Evolutionary conservation across 495 filamentous ascomycete genomes (phyloP), one percentile per base, ranked within the genome.

Genomic region (Echria macrotheca): DNA sequence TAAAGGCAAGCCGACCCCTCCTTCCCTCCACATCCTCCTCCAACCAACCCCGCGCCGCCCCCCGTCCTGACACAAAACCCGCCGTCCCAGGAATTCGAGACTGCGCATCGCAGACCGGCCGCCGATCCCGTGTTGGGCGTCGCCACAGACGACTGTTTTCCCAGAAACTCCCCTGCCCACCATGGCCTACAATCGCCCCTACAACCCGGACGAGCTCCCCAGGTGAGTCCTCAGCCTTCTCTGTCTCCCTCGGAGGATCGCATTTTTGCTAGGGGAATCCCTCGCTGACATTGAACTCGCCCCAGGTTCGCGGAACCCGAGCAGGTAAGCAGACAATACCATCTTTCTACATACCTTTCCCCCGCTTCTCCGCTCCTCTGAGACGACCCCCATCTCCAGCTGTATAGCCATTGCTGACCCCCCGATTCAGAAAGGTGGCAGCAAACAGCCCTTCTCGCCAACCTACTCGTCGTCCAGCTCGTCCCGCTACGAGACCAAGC

Each of bases 191-290:
- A 95, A 94, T 65, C 81, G 83, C 59, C 77, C 80, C 33, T 89
- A 86, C 70, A 96, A 98, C 61, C 91, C 91, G n/a, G 94, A 98
- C 72, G 88, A 89, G 68, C 81, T 98, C 50, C 93, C 93, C 66
- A 89, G 89, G 85, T 95, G 74, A 81, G 89, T 82, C 17, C 14
- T 32, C 21, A 22, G 15, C 28, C 28, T 41, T 10, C 6, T 33
- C 18, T 12, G 5, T 22, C 17, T 24, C 28, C 17, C 1, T 9
- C 12, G 29, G 14, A 31, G 19, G 18, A 14, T 22, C 38, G 38
- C 28, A 31, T 31, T 31, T 12, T 12, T 37, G 33, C 15, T 14
- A 39, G 9, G n/a, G n/a, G 3, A 11, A 17, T 57, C 40, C 47
- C 42, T 50, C 22, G 62, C 54, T 58, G 52, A 61, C 53, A 41